Base-by-base conservation (phyloP, 2,329 filamentous ascomycete species). In the Neophaeococcomyces mojaviensis region DNA sequence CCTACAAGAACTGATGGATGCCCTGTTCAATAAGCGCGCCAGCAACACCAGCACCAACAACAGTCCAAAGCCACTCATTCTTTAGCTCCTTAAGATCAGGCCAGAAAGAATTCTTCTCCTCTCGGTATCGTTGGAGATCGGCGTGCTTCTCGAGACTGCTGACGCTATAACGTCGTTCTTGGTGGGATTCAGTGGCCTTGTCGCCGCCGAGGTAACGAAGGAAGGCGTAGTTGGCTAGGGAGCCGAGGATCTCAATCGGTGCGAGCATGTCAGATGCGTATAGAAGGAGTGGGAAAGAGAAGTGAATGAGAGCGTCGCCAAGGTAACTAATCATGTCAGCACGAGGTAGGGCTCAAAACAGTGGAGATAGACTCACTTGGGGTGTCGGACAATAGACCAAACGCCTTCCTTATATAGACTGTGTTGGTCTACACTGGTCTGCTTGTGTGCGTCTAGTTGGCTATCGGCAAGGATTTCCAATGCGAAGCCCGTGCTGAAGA, bases 31-130 rank as follows among this genome's bases (percentile, higher is more conserved):
- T 46, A 2, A 67, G 62, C 0, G 74, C 70, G 18, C 71, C 74
- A 2, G 67, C 63, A 9, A 65, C 68, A 54, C 78, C 77, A 32
- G 68, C 63, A 1, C 68, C 74, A 9, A 74, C 48, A 1, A 79
- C 68, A 18, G 64, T 65, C 72, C 76, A 76, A 2, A 72, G 58
- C 78, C 77, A 81, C 49, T 72, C 71, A 52, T 80, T 81, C 18
- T 56, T 60, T 6, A 74, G 45, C 59, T 79, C 74, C 24, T 64
- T 59, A 22, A 68, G 39, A 9, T 63, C 63, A 1, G 77, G 78
- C 77, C 77, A 82, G 61, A 81, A 77, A 32, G 74, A 72, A 54
- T 82, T 79, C 60, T 78, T 77, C 55, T 75, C 69, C 18, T 61
- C 51, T 41, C 68, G 67, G 64, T 74, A 81, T 44, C 69, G 58